Conservation (phyloP, 2,329 filamentous ascomycete genomes). For the Ceratocystis variospora region DNA sequence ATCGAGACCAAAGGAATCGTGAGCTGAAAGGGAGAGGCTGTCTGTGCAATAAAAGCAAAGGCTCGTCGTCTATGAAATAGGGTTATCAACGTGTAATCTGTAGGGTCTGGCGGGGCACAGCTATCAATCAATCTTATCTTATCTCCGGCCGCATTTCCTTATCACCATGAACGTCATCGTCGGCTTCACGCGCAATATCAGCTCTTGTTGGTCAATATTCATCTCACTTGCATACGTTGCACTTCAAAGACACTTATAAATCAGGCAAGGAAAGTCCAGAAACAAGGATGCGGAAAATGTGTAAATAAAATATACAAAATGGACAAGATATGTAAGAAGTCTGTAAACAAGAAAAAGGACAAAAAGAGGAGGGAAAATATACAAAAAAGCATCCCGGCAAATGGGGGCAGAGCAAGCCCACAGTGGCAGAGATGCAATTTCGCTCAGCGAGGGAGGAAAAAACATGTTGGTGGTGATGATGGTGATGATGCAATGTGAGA, state of each 20-base stretch:
- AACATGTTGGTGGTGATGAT: constrained; percentile 7
- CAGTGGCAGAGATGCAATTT: constrained; percentile 1
- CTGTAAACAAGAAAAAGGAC: background rate
- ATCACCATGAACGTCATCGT: background rate
- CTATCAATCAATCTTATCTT: background rate
- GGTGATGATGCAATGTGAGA: constrained; percentile 6
- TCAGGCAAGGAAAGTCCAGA: background rate
- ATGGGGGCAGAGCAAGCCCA: background rate
- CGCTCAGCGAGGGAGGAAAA: constrained; percentile 1
- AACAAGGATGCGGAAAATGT: constrained; percentile 1
- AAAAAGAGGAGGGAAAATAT: constrained; percentile 2
- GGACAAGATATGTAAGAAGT: constrained; percentile 2
- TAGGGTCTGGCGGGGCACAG: no score
- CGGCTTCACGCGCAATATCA: background rate
- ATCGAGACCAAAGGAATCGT: no score
- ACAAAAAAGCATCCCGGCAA: background rate
- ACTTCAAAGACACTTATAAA: no score
- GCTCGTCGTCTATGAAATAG: no score
- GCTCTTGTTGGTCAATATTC: no score
- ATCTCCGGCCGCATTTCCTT: background rate
- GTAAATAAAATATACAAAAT: constrained; percentile 8
- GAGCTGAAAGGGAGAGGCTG: no score
- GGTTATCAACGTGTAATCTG: no score
- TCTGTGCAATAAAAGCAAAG: no score
- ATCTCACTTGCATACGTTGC: no score